These are phyloP conservation scores for Uronychia setigera DNA, from an alignment of 73 alveolate genomes.

Conservation along the genomic window DNA sequence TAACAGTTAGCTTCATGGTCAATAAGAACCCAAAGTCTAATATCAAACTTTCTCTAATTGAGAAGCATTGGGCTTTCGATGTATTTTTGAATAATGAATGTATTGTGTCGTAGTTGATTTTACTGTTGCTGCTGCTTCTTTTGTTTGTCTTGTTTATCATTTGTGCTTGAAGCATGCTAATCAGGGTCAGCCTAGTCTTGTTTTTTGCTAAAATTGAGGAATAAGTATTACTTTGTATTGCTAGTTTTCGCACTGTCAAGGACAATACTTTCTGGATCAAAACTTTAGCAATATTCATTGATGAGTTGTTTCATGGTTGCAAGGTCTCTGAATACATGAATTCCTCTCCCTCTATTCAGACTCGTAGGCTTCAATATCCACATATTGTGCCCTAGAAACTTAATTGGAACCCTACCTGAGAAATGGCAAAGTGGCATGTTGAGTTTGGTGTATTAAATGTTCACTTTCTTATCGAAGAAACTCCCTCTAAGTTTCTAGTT, in stretches of 20 bases:
- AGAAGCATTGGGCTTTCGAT: slow-evolving; percentile 91
- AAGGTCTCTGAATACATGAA: slow-evolving; percentile 43
- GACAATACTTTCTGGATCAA: background rate
- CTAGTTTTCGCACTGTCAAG: too few species aligned
- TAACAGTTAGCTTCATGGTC: slow-evolving; percentile 81
- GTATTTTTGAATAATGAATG: slow-evolving; percentile 90
- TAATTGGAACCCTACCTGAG: slow-evolving; percentile 23
- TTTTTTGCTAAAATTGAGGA: background rate
- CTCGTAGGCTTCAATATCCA: slow-evolving; percentile 67
- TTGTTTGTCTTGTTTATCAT: too few species aligned
- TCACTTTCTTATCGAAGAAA: background rate
- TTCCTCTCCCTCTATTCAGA: slow-evolving; percentile 70
- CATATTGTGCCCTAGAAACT: slow-evolving; percentile 39
- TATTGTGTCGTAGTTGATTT: background rate
- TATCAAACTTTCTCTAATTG: slow-evolving; percentile 86
- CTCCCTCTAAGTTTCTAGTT: background rate
- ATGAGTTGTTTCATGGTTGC: slow-evolving; percentile 16
- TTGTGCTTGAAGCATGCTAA: background rate
- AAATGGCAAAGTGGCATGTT: slow-evolving; percentile 33
- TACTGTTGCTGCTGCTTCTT: background rate
- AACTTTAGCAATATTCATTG: slow-evolving; percentile 62
- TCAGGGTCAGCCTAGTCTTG: background rate
- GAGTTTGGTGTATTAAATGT: slow-evolving; percentile 4
- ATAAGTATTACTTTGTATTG: background rate
- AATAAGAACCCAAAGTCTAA: slow-evolving; percentile 81